These are phyloP conservation scores for Hanseniaspora osmophila DNA, from an alignment of 805 yeast genomes.

Conservation along the genomic window DNA sequence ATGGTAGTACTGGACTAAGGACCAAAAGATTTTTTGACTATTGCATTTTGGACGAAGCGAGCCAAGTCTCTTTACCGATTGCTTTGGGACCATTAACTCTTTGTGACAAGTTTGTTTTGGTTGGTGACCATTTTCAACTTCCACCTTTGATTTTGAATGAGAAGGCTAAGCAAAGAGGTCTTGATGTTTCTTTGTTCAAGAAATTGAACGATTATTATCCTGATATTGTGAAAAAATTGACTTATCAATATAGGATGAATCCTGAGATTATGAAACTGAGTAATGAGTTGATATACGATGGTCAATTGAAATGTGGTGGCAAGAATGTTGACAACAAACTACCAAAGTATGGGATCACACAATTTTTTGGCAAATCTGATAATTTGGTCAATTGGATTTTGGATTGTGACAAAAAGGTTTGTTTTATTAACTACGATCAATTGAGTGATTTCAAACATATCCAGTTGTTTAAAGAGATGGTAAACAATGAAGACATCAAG, in stretches of 20 bases:
- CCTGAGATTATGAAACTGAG: slow-evolving; percentile 74
- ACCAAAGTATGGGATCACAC: slow-evolving; percentile 24
- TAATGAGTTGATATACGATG: slow-evolving; percentile 64
- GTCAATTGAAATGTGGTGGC: slow-evolving; percentile 64
- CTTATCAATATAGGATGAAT: slow-evolving; percentile 87
- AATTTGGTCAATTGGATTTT: slow-evolving; percentile 32
- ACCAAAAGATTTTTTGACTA: slow-evolving; percentile 56
- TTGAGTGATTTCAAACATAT: slow-evolving; percentile 15
- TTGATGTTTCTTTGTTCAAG: slow-evolving; percentile 67
- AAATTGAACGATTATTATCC: slow-evolving; percentile 62
- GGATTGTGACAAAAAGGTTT: slow-evolving; percentile 42
- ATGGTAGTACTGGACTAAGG: too few relatives aligned
- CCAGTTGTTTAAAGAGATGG: slow-evolving; percentile 38
- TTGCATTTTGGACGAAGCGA: slow-evolving; percentile 92
- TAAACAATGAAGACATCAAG: slow-evolving; percentile 51
- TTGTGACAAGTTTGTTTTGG: slow-evolving; percentile 69
- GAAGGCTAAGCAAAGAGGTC: slow-evolving; percentile 40
- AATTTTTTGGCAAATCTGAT: neutral
- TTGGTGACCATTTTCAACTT: slow-evolving; percentile 92
- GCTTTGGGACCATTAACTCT: slow-evolving; percentile 76
- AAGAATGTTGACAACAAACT: slow-evolving; percentile 46
- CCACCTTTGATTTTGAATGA: slow-evolving; percentile 74
- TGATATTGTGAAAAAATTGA: slow-evolving; percentile 55
- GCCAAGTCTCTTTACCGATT: slow-evolving; percentile 85
- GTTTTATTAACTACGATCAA: slow-evolving; percentile 68